phyloP scores from a whole-genome alignment of 2,329 filamentous ascomycete genomes.

The Ophiostoma himal-ulmi region DNA sequence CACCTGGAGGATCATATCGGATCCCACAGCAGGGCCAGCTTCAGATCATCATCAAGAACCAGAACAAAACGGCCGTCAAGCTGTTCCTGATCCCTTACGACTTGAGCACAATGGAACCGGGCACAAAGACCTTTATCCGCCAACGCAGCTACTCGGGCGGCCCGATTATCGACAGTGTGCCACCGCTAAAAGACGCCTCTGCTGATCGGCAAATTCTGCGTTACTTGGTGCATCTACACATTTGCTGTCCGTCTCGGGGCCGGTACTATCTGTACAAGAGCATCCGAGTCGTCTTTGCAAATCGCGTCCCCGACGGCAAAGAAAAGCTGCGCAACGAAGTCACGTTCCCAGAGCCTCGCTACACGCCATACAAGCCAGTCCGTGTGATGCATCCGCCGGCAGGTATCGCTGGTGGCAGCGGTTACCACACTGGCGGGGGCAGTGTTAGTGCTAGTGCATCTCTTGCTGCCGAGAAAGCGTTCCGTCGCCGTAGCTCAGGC shows the following conservation, averaged over 20 bases:
- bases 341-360: conserved; percentile 80
- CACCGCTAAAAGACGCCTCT: conserved; percentile 31
- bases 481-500: conserved; percentile 52
- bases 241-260: conserved; percentile 78
- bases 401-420: conserved; percentile 24
- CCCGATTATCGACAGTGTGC: conserved; percentile 63
- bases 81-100: conserved; percentile 93
- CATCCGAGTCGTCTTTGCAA: conserved; percentile 92
- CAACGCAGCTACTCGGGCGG: conserved; percentile 90
- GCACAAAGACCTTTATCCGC: conserved; percentile 91
- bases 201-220: conserved; percentile 66
- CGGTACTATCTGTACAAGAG: conserved; percentile 87
- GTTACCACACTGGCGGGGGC: conserved; percentile 28
- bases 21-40: conserved; percentile 91
- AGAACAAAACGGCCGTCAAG: conserved; percentile 96
- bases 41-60: conserved; percentile 96
- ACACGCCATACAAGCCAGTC: conserved; percentile 72
- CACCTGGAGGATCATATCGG: conserved; percentile 83
- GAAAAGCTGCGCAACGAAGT: conserved; percentile 88
- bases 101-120: conserved; percentile 82
- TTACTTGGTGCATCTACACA: conserved; percentile 88
- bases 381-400: conserved; percentile 43
- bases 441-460: conserved; percentile 46
- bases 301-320: conserved; percentile 90
- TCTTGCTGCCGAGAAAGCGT: conserved; percentile 55